Base-by-base conservation (phyloP, 1,284 basidiomycete species). In the Rhodotorula mucilaginosa region DNA sequence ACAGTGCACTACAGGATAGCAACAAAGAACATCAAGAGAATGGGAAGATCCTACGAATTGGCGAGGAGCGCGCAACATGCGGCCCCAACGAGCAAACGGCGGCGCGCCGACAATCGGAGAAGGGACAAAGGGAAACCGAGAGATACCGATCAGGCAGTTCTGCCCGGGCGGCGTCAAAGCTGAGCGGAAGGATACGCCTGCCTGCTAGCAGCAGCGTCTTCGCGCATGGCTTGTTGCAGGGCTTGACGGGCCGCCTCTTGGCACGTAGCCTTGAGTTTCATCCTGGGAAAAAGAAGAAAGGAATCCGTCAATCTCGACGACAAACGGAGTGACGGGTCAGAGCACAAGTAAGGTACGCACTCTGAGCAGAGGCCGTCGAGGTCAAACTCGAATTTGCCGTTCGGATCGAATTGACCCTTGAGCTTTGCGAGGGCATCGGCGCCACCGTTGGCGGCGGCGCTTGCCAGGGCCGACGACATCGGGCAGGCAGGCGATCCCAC, bases 251-350 rank as follows among this genome's bases (percentile, higher is more conserved):
- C 75, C 21, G 71, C 70, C 52, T 76, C 75, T 57, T 75, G 75
- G 49, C 75, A 76, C 29, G 69, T 71, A 51, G 75, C 75, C 54
- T 76, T 76, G 54, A 64, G 51, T 59, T 72, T 75, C 68, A 76
- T 68, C 56, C 72, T 74, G 65, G 6, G 18, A 15, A 44, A 10
- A 44, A 44, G 10, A 44, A 44, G 39, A 44, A 44, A 44, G 39
- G 12, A 10, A 44, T 26, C 26, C 26, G 39, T 44, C 39, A 44
- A 10, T 44, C 39, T 44, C 10, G 1, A 13, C 39, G 39, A 44
- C 10, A 13, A 44, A 4, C 39, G 39, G 39, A 44, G 10, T 10
- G 39, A 10, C 39, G 39, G 39, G 39, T 26, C 12, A 12, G 21
- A 49, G 39, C n/a, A 39, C 31, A 47, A 39, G 62, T 7, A 59